These are phyloP conservation scores for Exophiala aquamarina DNA, from an alignment of 2,329 filamentous ascomycete species.

Conservation along the genomic window DNA sequence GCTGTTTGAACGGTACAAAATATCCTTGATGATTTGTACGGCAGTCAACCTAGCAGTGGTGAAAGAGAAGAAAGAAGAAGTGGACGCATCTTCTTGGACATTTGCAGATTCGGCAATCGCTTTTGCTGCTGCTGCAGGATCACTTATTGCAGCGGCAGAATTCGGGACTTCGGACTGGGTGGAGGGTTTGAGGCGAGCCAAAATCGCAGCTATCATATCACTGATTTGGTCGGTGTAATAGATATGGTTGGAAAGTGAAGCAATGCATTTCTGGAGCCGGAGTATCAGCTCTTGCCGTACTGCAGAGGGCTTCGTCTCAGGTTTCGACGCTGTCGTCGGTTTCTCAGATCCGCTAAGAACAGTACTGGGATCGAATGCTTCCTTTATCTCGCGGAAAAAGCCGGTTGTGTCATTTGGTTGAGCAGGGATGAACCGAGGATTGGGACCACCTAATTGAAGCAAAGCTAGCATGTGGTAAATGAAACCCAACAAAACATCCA, in stretches of 20 bases:
- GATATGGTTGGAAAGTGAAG: slow-evolving; percentile 87
- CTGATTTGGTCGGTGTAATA: slow-evolving; percentile 96
- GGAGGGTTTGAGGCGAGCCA: slow-evolving; percentile 73
- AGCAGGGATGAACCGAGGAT: slow-evolving; percentile 36
- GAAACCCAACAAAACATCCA: slow-evolving; percentile 86
- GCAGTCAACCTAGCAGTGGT: slow-evolving; percentile 63
- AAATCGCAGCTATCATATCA: slow-evolving; percentile 84
- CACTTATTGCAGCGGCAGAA: slow-evolving; percentile 50
- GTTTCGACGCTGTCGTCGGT: slow-evolving; percentile 19
- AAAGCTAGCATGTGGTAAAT: slow-evolving; percentile 79
- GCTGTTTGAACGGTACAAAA: slow-evolving; percentile 77
- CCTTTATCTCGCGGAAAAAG: slow-evolving; percentile 29
- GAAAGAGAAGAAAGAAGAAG: slow-evolving; percentile 63
- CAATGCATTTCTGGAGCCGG: slow-evolving; percentile 78
- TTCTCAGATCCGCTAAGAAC: slow-evolving; percentile 13
- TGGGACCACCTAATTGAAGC: slow-evolving; percentile 61
- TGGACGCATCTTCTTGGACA: slow-evolving; percentile 53
- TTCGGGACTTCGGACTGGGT: slow-evolving; percentile 44
- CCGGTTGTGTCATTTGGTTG: slow-evolving; percentile 36
- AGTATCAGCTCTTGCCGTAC: slow-evolving; percentile 63
- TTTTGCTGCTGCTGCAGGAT: slow-evolving; percentile 50
- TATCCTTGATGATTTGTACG: slow-evolving; percentile 76
- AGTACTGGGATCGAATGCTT: slow-evolving; percentile 25
- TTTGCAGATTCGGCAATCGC: slow-evolving; percentile 49
- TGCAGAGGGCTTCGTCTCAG: slow-evolving; percentile 49